phyloP scores from a whole-genome alignment of 83 land plant genomes.

The Picea abies region DNA sequence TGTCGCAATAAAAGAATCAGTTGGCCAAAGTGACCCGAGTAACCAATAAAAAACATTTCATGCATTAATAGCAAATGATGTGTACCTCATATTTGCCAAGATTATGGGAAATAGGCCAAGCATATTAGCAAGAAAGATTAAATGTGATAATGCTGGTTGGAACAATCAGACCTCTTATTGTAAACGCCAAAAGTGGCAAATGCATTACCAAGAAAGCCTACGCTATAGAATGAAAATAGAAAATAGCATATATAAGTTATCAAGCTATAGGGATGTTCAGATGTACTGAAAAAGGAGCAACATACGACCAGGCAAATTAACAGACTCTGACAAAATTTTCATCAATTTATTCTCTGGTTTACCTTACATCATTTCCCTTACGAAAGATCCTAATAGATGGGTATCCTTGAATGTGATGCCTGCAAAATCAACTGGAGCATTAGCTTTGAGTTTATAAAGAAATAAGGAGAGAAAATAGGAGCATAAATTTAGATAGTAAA shows the following conservation, averaged over 20 bases:
- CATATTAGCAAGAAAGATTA: background rate
- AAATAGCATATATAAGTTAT: background rate
- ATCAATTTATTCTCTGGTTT: constrained; percentile 3
- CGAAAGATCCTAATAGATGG: constrained; percentile 98
- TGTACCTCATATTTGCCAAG: background rate
- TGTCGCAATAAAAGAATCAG: background rate
- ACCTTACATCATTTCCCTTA: constrained; percentile 95
- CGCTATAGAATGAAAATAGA: background rate
- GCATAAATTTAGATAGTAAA: background rate
- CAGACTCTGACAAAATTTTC: background rate
- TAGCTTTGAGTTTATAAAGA: constrained; percentile 1
- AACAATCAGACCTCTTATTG: background rate
- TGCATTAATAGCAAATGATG: background rate
- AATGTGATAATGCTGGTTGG: background rate
- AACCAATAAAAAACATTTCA: background rate
- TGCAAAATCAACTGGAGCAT: constrained; percentile 27
- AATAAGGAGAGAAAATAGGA: background rate
- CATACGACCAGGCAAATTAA: background rate
- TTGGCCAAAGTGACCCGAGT: background rate
- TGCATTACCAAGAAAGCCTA: background rate
- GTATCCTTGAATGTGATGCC: constrained; percentile 98
- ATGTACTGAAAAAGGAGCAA: background rate
- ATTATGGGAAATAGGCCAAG: background rate
- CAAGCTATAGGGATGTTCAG: background rate
- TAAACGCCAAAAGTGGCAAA: background rate